Evolutionary conservation across 169 alveolate genomes (phyloP).

Genomic region (Cryptosporidium ubiquitum): DNA sequence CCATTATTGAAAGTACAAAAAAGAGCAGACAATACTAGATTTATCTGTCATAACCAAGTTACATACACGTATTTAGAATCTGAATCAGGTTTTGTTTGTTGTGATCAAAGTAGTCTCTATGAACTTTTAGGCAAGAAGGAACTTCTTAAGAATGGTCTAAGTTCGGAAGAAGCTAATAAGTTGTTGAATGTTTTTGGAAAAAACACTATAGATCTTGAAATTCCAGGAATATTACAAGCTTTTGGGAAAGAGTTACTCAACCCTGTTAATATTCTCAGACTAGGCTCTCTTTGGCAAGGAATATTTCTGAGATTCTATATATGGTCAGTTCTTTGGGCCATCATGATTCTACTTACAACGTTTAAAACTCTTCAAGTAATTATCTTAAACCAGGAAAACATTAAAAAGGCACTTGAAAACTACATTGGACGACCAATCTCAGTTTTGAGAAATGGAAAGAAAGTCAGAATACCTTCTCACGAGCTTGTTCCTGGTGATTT

Average conservation of each 20-base stretch:
- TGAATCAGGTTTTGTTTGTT: conserved; percentile 21
- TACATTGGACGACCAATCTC: conserved; percentile 34
- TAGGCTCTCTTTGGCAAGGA: conserved; percentile 66
- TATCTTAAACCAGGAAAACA: conserved; percentile 17
- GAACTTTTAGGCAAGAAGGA: not conserved
- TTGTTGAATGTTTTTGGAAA: conserved; percentile 15
- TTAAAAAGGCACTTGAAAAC: conserved; percentile 44
- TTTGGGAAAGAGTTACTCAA: conserved; percentile 28
- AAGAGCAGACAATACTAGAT: conserved; percentile 11
- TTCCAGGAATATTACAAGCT: conserved; percentile 14
- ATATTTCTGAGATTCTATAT: conserved; percentile 52
- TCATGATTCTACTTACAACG: conserved; percentile 16
- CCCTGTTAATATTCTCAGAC: conserved; percentile 44
- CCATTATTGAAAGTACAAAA: conserved; percentile 34
- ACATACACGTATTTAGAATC: conserved; percentile 49
- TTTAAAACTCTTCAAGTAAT: conserved; percentile 31
- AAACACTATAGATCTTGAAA: conserved; percentile 30
- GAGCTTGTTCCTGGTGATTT: conserved; percentile 67
- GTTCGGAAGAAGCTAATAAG: not conserved
- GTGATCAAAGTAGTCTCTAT: conserved; percentile 3
- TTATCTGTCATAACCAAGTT: conserved; percentile 37
- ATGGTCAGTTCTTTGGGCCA: conserved; percentile 43
- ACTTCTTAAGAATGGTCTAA: conserved; percentile 3
- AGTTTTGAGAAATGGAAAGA: conserved; percentile 38
- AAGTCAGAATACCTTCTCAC: conserved; percentile 26